These are phyloP conservation scores for Xylariales sp. DNA, from an alignment of 2,329 filamentous ascomycete genomes.

Conservation along the genomic window DNA sequence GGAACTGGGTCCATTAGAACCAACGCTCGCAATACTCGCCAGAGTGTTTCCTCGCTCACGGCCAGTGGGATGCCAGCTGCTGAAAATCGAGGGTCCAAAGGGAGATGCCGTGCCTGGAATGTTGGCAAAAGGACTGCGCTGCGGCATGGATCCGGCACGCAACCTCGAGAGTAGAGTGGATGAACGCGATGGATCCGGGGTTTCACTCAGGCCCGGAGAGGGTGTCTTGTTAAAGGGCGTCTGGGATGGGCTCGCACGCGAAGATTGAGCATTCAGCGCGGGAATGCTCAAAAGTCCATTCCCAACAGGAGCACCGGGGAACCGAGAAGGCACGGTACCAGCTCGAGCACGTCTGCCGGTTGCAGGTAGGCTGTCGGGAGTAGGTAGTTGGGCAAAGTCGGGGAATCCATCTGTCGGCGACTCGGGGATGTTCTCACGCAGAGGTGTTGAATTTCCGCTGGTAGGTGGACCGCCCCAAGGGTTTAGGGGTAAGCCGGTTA, in stretches of 20 bases:
- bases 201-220: slow-evolving; percentile 48
- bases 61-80: slow-evolving; percentile 69
- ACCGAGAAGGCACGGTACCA: slow-evolving; percentile 92
- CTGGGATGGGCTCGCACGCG: slow-evolving; percentile 79
- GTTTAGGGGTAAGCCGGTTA: slow-evolving; percentile 62
- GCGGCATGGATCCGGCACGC: slow-evolving; percentile 90
- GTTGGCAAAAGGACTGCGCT: slow-evolving; percentile 65
- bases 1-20: slow-evolving; percentile 85
- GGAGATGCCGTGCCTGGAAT: slow-evolving; percentile 55
- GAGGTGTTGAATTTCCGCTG: slow-evolving; percentile 90
- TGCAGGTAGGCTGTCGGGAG: slow-evolving; percentile 61
- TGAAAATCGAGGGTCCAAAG: slow-evolving; percentile 88
- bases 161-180: slow-evolving; percentile 79
- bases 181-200: slow-evolving; percentile 46
- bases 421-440: slow-evolving; percentile 96
- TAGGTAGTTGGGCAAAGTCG: slow-evolving; percentile 72
- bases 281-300: slow-evolving; percentile 56
- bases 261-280: slow-evolving; percentile 66
- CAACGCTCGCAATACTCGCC: slow-evolving; percentile 76
- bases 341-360: slow-evolving; percentile 74
- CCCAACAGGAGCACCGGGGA: slow-evolving; percentile 70
- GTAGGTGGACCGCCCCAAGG: slow-evolving; percentile 95
- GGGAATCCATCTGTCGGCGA: slow-evolving; percentile 95
- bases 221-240: slow-evolving; percentile 80
- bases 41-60: slow-evolving; percentile 84